phyloP scores from a whole-genome alignment of 1,284 basidiomycete species.

The Puccinia coronata region DNA sequence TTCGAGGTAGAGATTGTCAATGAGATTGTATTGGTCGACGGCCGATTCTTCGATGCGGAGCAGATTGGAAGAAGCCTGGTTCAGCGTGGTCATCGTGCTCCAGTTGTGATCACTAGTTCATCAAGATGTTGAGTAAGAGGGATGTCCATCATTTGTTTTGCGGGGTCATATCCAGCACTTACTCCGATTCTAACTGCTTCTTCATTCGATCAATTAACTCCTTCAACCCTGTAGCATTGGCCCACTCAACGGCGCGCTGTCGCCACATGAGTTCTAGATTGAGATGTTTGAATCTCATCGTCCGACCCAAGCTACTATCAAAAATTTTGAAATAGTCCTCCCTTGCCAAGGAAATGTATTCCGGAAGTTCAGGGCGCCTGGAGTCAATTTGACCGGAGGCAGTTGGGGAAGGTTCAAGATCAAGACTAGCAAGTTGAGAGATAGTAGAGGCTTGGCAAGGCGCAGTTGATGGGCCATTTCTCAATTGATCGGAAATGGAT shows the following conservation, averaged over 20 bases:
- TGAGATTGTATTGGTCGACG: slow-evolving; percentile 10
- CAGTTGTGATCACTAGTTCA: slow-evolving; percentile 34
- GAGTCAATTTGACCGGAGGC: background rate
- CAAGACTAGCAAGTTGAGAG: background rate
- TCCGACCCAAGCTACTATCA: slow-evolving; percentile 21
- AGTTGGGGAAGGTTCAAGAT: background rate
- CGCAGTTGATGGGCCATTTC: background rate
- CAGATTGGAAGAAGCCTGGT: slow-evolving; percentile 20
- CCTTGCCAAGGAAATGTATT: slow-evolving; percentile 26
- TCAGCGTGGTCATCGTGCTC: slow-evolving; percentile 45
- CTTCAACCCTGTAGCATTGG: slow-evolving; percentile 23
- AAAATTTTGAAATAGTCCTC: slow-evolving; percentile 47
- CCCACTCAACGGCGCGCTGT: slow-evolving; percentile 36
- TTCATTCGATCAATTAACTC: slow-evolving; percentile 31
- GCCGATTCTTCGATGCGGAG: background rate
- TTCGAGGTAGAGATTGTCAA: slow-evolving; percentile 19
- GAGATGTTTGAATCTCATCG: slow-evolving; percentile 35
- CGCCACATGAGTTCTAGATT: slow-evolving; percentile 44
- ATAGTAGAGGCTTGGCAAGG: background rate
- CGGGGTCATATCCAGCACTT: too few species aligned
- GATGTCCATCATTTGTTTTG: background rate
- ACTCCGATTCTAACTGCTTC: slow-evolving; percentile 10
- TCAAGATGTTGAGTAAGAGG: background rate
- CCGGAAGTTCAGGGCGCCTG: slow-evolving; percentile 14
- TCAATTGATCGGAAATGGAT: background rate